Base-by-base conservation (phyloP, 2,329 filamentous ascomycete genomes). In the Bisporella sp. region DNA sequence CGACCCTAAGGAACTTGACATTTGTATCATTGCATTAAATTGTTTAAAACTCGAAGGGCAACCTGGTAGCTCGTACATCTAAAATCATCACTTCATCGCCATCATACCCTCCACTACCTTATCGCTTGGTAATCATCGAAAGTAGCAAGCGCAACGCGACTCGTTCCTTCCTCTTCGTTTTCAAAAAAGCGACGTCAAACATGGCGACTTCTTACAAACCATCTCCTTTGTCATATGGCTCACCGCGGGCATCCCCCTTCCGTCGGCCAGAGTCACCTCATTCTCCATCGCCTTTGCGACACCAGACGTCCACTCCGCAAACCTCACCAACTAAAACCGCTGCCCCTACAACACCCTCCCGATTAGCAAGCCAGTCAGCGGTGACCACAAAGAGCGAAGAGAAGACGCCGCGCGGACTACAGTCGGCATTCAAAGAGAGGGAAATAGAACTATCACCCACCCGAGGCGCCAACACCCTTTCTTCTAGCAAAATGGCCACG, bases 141-240 rank as follows among this genome's bases (percentile, higher is more conserved):
- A 21, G 21, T 21, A 21, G 21, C 21, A 21, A 21, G 2, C 21
- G 21, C 21, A 21, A 21, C 21, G 21, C 21, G 21, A 21, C 21
- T 21, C 21, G 21, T 21, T 21, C 21, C 21, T 21, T 21, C 21
- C 21, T 21, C 21, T 21, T 21, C 21, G 21, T 3, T 21, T 21
- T 21, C 21, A 2, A 21, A 21, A 21, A 21, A 21, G 21, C 21
- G 21, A 37, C 35, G 35, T 4, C 8, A 37, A 37, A n/a, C 44
- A 63, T 62, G 58, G 53, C 60, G 47, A 65, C 73, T 46, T 71
- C 78, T 51, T 88, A 85, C 68, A 87, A 87, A 66, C 83, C 84
- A 11, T 87, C 84, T 29, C 83, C 83, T 49, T 70, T 88, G 54
- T 84, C 84, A 53, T 87, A 85, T 69, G 82, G 82, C 57, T 84